Conservation (phyloP, 2,329 filamentous ascomycete genomes). For the Amylocarpus encephaloides region DNA sequence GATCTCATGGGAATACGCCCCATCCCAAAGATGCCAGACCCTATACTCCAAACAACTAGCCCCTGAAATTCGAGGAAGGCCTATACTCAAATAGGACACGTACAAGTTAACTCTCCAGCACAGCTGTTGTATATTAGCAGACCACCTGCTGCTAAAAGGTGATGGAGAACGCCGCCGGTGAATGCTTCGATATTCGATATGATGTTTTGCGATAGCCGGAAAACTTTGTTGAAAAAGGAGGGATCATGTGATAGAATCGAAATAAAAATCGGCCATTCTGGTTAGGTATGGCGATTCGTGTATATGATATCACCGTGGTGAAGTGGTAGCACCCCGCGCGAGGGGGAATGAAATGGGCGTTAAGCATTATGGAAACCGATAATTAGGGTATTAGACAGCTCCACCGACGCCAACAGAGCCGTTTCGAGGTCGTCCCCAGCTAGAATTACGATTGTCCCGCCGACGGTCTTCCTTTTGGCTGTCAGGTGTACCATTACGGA, state of each 20-base stretch:
- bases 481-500: slow-evolving; percentile 30
- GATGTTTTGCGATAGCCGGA: slow-evolving; percentile 8
- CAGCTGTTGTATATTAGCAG: slow-evolving; percentile 19
- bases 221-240: slow-evolving; percentile 17
- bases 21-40: slow-evolving; percentile 19
- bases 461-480: slow-evolving; percentile 24
- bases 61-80: slow-evolving; percentile 10
- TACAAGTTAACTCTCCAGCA: slow-evolving; percentile 18
- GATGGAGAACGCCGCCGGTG: slow-evolving; percentile 21
- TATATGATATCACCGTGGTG: slow-evolving; percentile 10
- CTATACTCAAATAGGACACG: slow-evolving; percentile 21
- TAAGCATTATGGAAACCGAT: slow-evolving; percentile 17
- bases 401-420: slow-evolving; percentile 31
- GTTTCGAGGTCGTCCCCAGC: slow-evolving; percentile 31
- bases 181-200: slow-evolving; percentile 18
- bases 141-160: slow-evolving; percentile 10
- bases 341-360: slow-evolving; percentile 20
- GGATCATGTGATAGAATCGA: slow-evolving; percentile 6
- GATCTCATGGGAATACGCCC: slow-evolving; percentile 7
- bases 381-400: slow-evolving; percentile 19
- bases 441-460: slow-evolving; percentile 30
- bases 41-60: slow-evolving; percentile 27
- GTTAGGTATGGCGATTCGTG: slow-evolving; percentile 15
- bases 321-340: slow-evolving; percentile 15
- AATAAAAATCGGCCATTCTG: slow-evolving; percentile 18